Evolutionary conservation across 495 filamentous ascomycete genomes (phyloP).

Genomic region (Lophium mytilinum): DNA sequence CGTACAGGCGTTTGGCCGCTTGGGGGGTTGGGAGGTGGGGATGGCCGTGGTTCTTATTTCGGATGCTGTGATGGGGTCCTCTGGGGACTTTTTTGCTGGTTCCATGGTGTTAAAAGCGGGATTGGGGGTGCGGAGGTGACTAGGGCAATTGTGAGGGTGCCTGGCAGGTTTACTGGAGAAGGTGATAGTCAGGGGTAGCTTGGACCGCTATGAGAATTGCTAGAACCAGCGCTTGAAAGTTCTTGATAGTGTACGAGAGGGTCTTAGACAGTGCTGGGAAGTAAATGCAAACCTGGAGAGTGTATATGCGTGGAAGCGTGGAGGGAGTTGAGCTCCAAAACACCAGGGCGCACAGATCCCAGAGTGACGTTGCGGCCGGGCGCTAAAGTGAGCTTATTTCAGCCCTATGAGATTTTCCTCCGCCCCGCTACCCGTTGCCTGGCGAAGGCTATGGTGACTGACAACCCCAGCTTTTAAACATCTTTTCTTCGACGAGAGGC

Average conservation of each 20-base stretch:
- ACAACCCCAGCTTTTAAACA: no score
- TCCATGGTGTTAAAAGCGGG: background rate
- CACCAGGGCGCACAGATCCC: background rate
- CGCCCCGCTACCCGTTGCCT: background rate
- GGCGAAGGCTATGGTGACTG: no score
- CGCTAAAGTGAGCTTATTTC: conserved; percentile 2
- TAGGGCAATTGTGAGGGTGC: no score
- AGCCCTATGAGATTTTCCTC: background rate
- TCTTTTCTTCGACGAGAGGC: no score
- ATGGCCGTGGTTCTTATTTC: conserved; percentile 31
- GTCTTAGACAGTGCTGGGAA: no score
- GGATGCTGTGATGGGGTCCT: conserved; percentile 33
- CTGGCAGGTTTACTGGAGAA: background rate
- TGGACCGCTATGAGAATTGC: background rate
- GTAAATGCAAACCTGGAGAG: no score
- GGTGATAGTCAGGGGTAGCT: background rate
- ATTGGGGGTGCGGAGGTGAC: no score
- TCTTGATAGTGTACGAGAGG: no score
- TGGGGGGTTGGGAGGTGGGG: conserved; percentile 17
- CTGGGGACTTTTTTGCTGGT: background rate
- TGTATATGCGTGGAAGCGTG: no score
- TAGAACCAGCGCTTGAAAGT: no score
- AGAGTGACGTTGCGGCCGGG: background rate
- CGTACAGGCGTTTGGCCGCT: conserved; percentile 35
- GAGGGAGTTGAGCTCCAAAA: background rate